Conservation (phyloP, 83 land plant species). For the Isoetes engelmannii region DNA sequence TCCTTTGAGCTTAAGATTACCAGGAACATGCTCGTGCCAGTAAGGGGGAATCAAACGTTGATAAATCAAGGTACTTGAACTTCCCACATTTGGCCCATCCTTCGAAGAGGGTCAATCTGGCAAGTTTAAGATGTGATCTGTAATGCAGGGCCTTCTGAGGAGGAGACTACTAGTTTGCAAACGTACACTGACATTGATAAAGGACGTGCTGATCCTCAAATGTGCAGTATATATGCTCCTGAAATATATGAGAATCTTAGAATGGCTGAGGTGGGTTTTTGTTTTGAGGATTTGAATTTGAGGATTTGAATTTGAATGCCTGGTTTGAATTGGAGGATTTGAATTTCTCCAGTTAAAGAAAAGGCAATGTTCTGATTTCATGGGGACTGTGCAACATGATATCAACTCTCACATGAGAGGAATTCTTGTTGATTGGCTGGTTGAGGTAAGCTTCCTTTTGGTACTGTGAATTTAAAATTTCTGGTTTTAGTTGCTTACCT, state of each 20-base stretch:
- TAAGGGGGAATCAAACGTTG: too few species aligned
- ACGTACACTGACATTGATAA: neutral
- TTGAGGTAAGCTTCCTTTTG: constrained; percentile 20
- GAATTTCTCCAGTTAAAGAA: neutral
- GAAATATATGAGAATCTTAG: constrained; percentile 37
- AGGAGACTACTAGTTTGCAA: too few species aligned
- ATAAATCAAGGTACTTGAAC: too few species aligned
- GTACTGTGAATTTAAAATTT: neutral
- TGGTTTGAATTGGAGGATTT: neutral
- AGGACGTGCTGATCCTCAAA: constrained; percentile 29
- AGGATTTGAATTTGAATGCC: neutral
- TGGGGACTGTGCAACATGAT: neutral
- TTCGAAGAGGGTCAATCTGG: too few species aligned
- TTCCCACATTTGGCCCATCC: too few species aligned
- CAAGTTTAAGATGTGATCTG: too few species aligned
- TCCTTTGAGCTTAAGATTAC: too few species aligned
- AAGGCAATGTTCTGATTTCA: neutral
- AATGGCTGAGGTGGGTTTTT: constrained; percentile 21
- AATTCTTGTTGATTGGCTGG: neutral
- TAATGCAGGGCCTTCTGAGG: too few species aligned
- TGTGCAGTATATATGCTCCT: constrained; percentile 31
- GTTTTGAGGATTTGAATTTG: neutral
- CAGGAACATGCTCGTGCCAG: too few species aligned
- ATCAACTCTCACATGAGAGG: too few species aligned
- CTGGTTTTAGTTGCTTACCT: neutral